Evolutionary conservation across 139 green algal species (phyloP).

Genomic region (Dunaliella primolecta): DNA sequence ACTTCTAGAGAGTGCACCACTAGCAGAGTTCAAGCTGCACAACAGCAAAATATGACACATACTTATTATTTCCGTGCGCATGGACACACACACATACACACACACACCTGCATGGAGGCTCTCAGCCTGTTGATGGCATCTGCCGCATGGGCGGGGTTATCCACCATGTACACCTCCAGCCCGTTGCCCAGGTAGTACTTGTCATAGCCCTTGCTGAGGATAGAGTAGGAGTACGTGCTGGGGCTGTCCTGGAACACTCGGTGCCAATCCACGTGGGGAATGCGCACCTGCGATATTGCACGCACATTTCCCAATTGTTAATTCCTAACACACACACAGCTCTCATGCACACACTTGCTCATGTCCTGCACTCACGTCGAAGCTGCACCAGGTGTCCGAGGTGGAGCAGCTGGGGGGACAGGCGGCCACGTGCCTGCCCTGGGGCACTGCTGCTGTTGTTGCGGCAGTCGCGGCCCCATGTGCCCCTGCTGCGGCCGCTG

Average conservation of each 20-base stretch:
- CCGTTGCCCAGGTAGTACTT: conserved; percentile 24
- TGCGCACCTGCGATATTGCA: conserved; percentile 16
- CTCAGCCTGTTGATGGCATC: conserved; percentile 32
- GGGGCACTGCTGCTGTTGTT: conserved; percentile 11
- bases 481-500: conserved; percentile 2
- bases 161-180: conserved; percentile 46
- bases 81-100: neutral
- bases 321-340: neutral
- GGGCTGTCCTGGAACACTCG: conserved; percentile 20
- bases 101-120: conserved; percentile 39
- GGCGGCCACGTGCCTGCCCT: neutral
- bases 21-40: neutral
- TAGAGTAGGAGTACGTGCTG: neutral
- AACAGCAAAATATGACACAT: neutral
- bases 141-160: conserved; percentile 25
- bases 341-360: neutral
- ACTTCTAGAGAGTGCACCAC: neutral
- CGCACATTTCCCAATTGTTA: too few species aligned
- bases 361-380: neutral
- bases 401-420: neutral
- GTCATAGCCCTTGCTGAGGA: conserved; percentile 39
- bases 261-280: conserved; percentile 38
- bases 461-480: conserved; percentile 4
- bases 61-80: neutral
- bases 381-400: neutral